phyloP scores from a whole-genome alignment of 495 filamentous ascomycete species.

The Apodospora peruviana region DNA sequence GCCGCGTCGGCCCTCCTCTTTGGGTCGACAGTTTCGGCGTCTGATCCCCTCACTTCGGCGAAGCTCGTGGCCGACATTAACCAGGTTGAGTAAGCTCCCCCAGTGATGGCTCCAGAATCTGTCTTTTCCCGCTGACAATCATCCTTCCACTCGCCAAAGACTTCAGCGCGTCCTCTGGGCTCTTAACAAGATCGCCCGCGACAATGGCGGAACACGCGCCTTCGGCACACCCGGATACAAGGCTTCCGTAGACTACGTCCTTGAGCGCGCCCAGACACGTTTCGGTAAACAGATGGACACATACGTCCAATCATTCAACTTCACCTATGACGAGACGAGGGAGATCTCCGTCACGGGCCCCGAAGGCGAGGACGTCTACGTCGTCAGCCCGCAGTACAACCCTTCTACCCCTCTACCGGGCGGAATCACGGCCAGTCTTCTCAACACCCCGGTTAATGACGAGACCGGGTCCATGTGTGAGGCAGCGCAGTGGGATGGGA shows the following conservation, averaged over 20 bases:
- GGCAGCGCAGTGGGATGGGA: conserved; percentile 28
- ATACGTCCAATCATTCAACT: conserved; percentile 50
- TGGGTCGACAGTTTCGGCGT: conserved; percentile 11
- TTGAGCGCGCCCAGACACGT: conserved; percentile 32
- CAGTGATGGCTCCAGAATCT: too few species aligned
- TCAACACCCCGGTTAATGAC: conserved; percentile 26
- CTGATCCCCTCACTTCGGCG: conserved; percentile 18
- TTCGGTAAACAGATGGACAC: conserved; percentile 32
- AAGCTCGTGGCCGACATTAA: conserved; percentile 24
- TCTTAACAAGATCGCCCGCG: conserved; percentile 36
- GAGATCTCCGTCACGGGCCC: conserved; percentile 22
- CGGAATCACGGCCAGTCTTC: conserved; percentile 14
- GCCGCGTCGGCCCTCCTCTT: conserved; percentile 10
- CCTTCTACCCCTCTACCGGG: conserved; percentile 15
- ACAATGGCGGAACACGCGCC: conserved; percentile 43
- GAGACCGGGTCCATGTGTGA: conserved; percentile 30
- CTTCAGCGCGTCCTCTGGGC: conserved; percentile 29
- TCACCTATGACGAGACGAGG: conserved; percentile 24
- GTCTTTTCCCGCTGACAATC: background rate
- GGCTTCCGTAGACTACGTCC: conserved; percentile 57
- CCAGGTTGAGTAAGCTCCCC: conserved; percentile 18
- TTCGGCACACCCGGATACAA: conserved; percentile 59
- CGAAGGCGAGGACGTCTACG: conserved; percentile 20
- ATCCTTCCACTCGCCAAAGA: conserved; percentile 9
- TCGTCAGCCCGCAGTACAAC: conserved; percentile 26